Conservation (phyloP, 2,329 filamentous ascomycete genomes). For the Hyphodiscus sp. region DNA sequence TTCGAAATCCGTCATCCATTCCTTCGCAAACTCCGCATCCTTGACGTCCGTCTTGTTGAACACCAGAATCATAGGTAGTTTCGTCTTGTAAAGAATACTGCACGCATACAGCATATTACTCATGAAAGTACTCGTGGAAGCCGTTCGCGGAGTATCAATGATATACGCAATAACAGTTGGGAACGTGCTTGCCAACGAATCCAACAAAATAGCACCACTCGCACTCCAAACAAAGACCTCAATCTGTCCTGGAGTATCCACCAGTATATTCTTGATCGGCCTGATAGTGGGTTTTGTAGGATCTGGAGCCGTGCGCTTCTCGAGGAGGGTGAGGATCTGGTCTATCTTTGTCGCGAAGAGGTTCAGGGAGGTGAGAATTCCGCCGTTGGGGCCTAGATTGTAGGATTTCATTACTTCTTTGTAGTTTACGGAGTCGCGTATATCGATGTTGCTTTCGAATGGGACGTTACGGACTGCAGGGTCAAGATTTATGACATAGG, state of each 20-base stretch:
- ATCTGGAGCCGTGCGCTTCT: constrained; percentile 73
- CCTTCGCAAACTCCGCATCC: constrained; percentile 82
- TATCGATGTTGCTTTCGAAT: constrained; percentile 97
- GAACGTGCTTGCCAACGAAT: constrained; percentile 87
- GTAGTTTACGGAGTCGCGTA: constrained; percentile 98
- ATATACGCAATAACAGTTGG: constrained; percentile 96
- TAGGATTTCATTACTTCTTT: constrained; percentile 99
- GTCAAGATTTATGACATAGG: constrained; percentile 96
- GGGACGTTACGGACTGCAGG: constrained; percentile 89
- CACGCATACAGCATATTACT: constrained; percentile 99
- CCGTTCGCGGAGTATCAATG: constrained; percentile 91
- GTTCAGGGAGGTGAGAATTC: constrained; percentile 91
- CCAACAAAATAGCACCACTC: constrained; percentile 86
- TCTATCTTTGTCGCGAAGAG: constrained; percentile 98
- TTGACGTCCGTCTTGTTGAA: constrained; percentile 99
- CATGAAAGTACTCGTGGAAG: constrained; percentile 96
- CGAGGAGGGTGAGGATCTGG: constrained; percentile 80
- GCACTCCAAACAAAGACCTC: constrained; percentile 99
- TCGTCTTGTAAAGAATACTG: constrained; percentile 97
- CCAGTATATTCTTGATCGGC: constrained; percentile 74
- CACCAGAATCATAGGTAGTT: constrained; percentile 95
- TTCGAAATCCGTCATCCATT: constrained; percentile 99
- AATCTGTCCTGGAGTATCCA: constrained; percentile 96
- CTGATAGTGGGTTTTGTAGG: constrained; percentile 52
- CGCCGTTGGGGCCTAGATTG: constrained; percentile 93